Evolutionary conservation across 1,139 yeast genomes (phyloP), one percentile per base, ranked within the genome.

Genomic region (Candida mesenterica): DNA sequence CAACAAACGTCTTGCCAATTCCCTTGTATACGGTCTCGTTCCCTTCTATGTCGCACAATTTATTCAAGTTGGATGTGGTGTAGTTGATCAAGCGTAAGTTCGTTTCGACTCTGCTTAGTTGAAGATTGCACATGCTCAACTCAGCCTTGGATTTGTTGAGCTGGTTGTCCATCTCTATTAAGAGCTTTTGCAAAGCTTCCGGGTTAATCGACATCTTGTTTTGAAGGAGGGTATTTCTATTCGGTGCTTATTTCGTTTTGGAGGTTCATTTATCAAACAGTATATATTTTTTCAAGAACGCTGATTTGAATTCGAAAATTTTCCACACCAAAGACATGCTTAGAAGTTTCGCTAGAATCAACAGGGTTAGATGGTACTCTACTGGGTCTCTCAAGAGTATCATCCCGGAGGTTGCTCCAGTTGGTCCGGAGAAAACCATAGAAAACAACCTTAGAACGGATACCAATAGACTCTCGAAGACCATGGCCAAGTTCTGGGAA

Each of bases 401-500:
- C 29, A 36, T 46, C n/a, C 49, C 50, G 2, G 33, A 40, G 15
- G 32, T 30, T 12, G 55, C 68, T 7, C 30, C 37, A 7, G 46
- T 60, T 19, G 71, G 75, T 17, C 50, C 53, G 24, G 77, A 69
- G 44, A 59, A 58, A 28, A 61, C 80, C 3, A 51, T 73, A 7
- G 84, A 79, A 45, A 64, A 71, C 39, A 82, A 80, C 49, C 49
- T 66, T 28, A 56, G 60, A 37, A 64, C 86, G 0, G 89, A 84
- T 48, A 76, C 95, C 4, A 86, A 85, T 56, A 68, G 85, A 48
- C 65, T 84, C 38, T 76, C 84, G 34, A 82, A 80, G 55, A 82
- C 95, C 0, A 62, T 85, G 36, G 70, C 77, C 34, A 81, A 80
- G 58, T 90, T 92, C 57, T 92, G 97, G 97, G 87, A 84, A 41